Percentiles rank a stretch among this genome's conserved stretches.
These are phyloP conservation scores for Calonectria montana DNA, from an alignment of 2,329 filamentous ascomycete species.

Conservation along the genomic window DNA sequence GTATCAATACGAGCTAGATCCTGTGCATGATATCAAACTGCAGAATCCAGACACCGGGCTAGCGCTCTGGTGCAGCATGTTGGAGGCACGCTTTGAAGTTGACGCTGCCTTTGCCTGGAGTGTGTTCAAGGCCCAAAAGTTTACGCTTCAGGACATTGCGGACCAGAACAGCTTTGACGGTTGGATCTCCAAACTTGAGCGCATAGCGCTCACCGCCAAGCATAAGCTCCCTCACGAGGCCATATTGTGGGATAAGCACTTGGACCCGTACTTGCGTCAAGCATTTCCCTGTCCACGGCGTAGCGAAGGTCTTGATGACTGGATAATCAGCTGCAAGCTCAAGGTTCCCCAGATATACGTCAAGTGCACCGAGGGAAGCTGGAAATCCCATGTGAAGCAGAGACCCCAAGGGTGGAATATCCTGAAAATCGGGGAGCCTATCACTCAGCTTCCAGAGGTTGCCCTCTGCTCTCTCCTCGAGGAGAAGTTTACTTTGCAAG, in stretches of 20 bases:
- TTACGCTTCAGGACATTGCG: neutral
- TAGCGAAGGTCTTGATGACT: neutral
- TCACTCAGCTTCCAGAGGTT: neutral
- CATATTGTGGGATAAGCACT: neutral
- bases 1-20: constrained; percentile 4
- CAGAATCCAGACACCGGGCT: neutral
- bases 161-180: neutral
- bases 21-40: neutral
- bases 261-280: neutral
- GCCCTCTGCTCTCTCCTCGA: neutral
- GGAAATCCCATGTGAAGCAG: neutral
- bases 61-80: neutral
- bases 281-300: neutral
- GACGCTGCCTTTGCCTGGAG: neutral
- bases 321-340: constrained; percentile 1
- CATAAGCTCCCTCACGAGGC: constrained; percentile 3
- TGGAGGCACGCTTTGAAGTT: neutral
- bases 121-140: neutral
- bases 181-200: neutral
- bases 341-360: neutral
- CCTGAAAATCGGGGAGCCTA: neutral
- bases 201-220: constrained; percentile 1
- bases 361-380: constrained; percentile 1
- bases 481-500: neutral
- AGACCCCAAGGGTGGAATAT: neutral